Conservation (phyloP, 176 grass and related monocot genomes). For the Aegilops tauschii region DNA sequence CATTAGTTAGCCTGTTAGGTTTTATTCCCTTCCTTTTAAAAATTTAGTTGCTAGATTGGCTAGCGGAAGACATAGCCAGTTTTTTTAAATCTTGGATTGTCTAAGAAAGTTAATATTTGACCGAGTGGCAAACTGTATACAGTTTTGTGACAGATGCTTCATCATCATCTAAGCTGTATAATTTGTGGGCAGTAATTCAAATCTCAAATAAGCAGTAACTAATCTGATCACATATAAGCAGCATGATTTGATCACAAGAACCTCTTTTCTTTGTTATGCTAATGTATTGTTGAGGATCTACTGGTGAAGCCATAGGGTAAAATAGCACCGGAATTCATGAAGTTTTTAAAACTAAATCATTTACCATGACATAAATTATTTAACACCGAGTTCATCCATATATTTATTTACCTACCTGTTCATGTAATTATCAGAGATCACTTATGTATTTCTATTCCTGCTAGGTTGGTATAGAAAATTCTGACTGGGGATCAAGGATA, state of each 20-base stretch:
- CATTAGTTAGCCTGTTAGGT: not conserved
- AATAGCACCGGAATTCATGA: not conserved
- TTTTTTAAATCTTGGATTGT: not conserved
- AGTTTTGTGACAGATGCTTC: not conserved
- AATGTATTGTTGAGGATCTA: not conserved
- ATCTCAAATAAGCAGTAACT: not conserved
- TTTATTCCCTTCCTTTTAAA: not conserved
- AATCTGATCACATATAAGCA: not conserved
- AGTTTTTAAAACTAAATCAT: not conserved
- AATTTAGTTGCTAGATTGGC: not conserved
- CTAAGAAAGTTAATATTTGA: not conserved
- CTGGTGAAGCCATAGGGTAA: not conserved
- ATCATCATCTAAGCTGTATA: not conserved
- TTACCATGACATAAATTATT: not conserved
- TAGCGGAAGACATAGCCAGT: not conserved
- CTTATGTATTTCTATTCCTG: constrained; percentile 13
- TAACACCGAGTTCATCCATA: not conserved
- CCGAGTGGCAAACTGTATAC: not conserved
- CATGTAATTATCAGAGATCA: not conserved
- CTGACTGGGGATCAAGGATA: constrained; percentile 45
- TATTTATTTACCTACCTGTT: not conserved
- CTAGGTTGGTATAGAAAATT: constrained; percentile 54
- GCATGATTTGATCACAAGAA: not conserved
- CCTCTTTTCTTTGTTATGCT: not conserved
- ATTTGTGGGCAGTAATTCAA: not conserved